Conservation (phyloP, 176 grass and related monocot species). For the Rhipidocladum racemiflorum region DNA sequence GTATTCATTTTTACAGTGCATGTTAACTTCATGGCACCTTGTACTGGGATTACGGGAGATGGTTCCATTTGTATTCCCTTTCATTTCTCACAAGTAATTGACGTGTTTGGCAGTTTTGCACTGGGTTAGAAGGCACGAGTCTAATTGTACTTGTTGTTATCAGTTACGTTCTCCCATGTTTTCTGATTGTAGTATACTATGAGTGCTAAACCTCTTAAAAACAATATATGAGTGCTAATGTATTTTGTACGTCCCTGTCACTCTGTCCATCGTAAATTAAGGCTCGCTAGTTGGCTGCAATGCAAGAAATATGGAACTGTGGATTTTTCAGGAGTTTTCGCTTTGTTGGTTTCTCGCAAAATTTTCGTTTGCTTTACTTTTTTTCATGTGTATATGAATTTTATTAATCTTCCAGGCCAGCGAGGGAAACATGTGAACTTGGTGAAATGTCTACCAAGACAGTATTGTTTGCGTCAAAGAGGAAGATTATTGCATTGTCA, state of each 20-base stretch:
- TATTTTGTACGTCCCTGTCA: background rate
- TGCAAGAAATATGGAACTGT: background rate
- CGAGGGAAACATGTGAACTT: conserved; percentile 31
- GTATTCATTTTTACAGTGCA: background rate
- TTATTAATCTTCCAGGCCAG: conserved; percentile 39
- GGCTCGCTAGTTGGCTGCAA: background rate
- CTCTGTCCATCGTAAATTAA: background rate
- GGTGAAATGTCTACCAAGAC: conserved; percentile 36
- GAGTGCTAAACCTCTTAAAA: background rate
- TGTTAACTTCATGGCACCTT: background rate
- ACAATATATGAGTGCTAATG: background rate
- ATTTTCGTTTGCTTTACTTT: background rate
- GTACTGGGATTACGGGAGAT: background rate
- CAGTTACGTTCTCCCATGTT: background rate
- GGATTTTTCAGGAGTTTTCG: background rate
- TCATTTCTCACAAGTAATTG: background rate
- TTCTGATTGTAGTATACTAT: background rate
- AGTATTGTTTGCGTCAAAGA: conserved; percentile 41
- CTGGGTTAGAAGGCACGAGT: background rate
- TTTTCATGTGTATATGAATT: background rate
- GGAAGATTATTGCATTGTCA: conserved; percentile 62
- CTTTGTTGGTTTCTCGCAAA: background rate
- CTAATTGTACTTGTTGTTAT: background rate
- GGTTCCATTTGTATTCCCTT: background rate
- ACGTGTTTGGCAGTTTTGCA: background rate